Base-by-base conservation (phyloP, 2,329 filamentous ascomycete species). In the Raffaelea arxii region DNA sequence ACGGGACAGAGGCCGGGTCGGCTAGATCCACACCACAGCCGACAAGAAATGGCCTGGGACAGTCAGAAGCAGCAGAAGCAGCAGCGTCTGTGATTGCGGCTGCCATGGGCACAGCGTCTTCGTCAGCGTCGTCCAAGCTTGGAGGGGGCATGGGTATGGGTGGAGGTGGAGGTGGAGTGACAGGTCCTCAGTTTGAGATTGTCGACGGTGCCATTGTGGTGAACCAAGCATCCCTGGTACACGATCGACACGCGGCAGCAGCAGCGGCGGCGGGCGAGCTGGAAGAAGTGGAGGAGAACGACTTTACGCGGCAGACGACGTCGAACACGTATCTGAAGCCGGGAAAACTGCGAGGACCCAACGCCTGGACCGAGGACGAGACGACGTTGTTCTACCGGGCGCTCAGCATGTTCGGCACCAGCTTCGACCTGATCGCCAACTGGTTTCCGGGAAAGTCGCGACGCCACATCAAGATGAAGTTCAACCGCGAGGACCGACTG, bases 401-500 rank as follows among this genome's bases (percentile, higher is more conserved):
- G 1, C 70, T 94, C 2, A 67, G 72, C 48, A 84, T 83, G 72
- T 90, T 88, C 58, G 87, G 87, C 47, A 91, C 85, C 2, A 86
- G 91, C 59, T 94, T 92, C 59, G 75, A 82, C 60, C 86, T 86
- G 65, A 89, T 94, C 55, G 75, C 77, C 49, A 77, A 78, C 55
- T 80, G 89, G 74, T 90, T 94, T 57, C 77, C 80, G 1, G 75
- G 77, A 52, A 80, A 83, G 57, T 84, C 77, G 49, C 75, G 87
- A 18, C 76, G 82, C 25, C 79, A 86, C 60, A 75, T 92, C 65
- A 91, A 91, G 66, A 74, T 83, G 53, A 92, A 92, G 61, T 92
- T 87, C 65, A 85, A 82, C 56, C 80, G 82, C 50, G 87, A 92
- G 64, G 86, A 92, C 64, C 72, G 78, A 27, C 69, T 77, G 45